A percentile compares a stretch with the other conserved stretches of the same genome.
phyloP scores from a whole-genome alignment of 345 rosid species.

The Carallia brachiata region DNA sequence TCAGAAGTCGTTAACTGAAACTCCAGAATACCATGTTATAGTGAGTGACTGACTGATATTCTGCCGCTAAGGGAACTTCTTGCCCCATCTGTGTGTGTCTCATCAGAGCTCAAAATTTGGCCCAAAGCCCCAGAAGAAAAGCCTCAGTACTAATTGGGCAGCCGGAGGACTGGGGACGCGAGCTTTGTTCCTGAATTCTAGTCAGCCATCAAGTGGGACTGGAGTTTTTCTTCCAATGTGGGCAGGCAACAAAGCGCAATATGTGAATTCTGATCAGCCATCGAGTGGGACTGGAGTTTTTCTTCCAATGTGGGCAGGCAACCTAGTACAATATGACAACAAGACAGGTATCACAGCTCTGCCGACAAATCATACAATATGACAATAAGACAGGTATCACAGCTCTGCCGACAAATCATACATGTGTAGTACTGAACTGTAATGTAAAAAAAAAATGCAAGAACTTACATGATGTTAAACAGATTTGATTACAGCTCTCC shows the following conservation, averaged over 20 bases:
- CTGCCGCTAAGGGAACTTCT: not conserved
- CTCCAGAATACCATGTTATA: too few species aligned
- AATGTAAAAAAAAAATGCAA: too few species aligned
- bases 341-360: constrained; percentile 46
- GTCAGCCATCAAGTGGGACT: constrained; percentile 60
- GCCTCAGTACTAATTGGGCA: constrained; percentile 16
- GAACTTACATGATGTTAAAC: too few species aligned
- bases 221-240: constrained; percentile 82
- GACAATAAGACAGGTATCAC: constrained; percentile 53
- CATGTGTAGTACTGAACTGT: too few species aligned
- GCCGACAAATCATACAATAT: constrained; percentile 10
- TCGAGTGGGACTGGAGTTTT: constrained; percentile 87
- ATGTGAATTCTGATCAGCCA: constrained; percentile 48
- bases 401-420: too few species aligned
- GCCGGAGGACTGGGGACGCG: constrained; percentile 63
- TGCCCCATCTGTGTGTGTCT: not conserved
- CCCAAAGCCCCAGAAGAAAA: constrained; percentile 17
- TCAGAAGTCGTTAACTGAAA: too few species aligned
- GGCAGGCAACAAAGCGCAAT: constrained; percentile 35
- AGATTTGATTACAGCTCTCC: too few species aligned
- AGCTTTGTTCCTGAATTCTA: constrained; percentile 67
- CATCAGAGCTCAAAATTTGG: constrained; percentile 27
- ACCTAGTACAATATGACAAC: constrained; percentile 35
- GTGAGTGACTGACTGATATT: not conserved
- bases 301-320: constrained; percentile 51